Percentiles rank a stretch among this genome's conserved stretches.
Conservation (phyloP, 2,329 filamentous ascomycete species). For the Pseudocercospora crystallina region DNA sequence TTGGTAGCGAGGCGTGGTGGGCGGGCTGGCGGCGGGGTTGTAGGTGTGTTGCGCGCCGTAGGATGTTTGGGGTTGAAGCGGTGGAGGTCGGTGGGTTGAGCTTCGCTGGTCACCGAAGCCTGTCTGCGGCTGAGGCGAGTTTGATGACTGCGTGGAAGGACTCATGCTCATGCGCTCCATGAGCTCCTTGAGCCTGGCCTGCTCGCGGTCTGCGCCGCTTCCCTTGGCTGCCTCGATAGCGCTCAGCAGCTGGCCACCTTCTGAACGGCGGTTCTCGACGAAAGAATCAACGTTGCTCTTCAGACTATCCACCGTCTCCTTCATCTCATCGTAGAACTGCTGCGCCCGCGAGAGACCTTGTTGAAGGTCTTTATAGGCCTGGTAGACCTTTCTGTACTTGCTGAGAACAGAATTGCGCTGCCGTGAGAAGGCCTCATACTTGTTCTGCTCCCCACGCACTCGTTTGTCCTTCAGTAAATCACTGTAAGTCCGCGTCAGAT, state of each 20-base stretch:
- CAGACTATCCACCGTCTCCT: conserved; percentile 32
- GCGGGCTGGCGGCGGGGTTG: conserved; percentile 50
- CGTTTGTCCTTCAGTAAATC: conserved; percentile 89
- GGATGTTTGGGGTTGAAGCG: conserved; percentile 44
- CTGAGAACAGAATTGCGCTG: conserved; percentile 78
- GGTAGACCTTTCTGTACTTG: conserved; percentile 86
- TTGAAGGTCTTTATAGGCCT: conserved; percentile 86
- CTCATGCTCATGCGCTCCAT: conserved; percentile 97
- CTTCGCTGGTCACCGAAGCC: conserved; percentile 25
- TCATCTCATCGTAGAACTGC: conserved; percentile 88
- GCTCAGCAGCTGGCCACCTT: conserved; percentile 84
- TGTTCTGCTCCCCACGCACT: conserved; percentile 89
- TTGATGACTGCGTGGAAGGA: conserved; percentile 39
- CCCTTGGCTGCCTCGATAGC: conserved; percentile 81
- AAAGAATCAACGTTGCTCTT: conserved; percentile 73
- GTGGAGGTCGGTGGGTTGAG: conserved; percentile 39
- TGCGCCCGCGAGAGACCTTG: conserved; percentile 85
- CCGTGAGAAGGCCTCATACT: conserved; percentile 84
- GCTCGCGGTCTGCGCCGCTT: conserved; percentile 73
- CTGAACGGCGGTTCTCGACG: conserved; percentile 87
- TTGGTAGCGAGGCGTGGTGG: conserved; percentile 48
- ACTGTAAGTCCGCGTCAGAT: conserved; percentile 84
- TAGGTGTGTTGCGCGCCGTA: conserved; percentile 46
- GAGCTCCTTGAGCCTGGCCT: conserved; percentile 78
- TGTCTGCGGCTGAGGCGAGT: conserved; percentile 36